Percentiles rank a stretch among this genome's conserved stretches.
Evolutionary conservation across 2,329 filamentous ascomycete genomes (phyloP).

Genomic region (Cercospora sojina): DNA sequence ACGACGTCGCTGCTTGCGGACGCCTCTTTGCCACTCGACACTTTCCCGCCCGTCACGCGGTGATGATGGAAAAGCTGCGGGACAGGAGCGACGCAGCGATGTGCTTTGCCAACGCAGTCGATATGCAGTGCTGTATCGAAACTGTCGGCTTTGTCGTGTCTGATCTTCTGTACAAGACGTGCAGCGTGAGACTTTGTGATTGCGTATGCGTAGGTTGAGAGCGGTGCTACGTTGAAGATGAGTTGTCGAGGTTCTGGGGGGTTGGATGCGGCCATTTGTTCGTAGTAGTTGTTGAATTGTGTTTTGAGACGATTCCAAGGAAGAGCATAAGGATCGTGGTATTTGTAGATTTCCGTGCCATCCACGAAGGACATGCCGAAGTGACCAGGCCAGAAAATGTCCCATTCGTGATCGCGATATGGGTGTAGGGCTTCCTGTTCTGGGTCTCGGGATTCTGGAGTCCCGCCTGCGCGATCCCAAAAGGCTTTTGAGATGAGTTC

Average conservation of each 20-base stretch:
- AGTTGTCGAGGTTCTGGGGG: constrained; percentile 9
- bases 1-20: neutral
- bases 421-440: neutral
- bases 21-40: neutral
- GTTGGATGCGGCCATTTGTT: constrained; percentile 8
- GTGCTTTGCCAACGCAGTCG: constrained; percentile 11
- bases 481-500: constrained; percentile 37
- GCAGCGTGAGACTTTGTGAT: constrained; percentile 13
- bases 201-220: constrained; percentile 17
- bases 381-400: constrained; percentile 35
- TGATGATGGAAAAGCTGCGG: constrained; percentile 23
- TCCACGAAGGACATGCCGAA: constrained; percentile 31
- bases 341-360: constrained; percentile 2
- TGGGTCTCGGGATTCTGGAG: neutral
- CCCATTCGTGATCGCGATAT: constrained; percentile 29
- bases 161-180: constrained; percentile 5
- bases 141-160: neutral
- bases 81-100: constrained; percentile 20
- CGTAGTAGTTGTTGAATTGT: constrained; percentile 20
- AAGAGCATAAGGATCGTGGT: constrained; percentile 13
- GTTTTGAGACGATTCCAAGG: constrained; percentile 13
- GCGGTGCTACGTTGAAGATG: constrained; percentile 14
- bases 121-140: constrained; percentile 22
- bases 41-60: constrained; percentile 14
- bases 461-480: neutral